Evolutionary conservation across 805 yeast species (phyloP).

Genomic region (Millerozyma acaciae): DNA sequence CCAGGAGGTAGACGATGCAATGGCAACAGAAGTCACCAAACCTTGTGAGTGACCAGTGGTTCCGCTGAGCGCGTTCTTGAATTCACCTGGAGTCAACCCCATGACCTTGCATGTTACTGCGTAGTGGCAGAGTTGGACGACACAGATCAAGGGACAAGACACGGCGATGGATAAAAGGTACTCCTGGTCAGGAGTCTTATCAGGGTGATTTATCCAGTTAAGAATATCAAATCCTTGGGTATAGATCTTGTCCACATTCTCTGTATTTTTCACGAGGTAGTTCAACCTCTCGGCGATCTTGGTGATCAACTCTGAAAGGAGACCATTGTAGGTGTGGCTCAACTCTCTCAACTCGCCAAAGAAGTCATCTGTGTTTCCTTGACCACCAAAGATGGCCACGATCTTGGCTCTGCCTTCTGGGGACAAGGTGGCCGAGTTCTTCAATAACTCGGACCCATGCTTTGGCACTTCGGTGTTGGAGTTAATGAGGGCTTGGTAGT

Average conservation of each 20-base stretch:
- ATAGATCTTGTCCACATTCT: constrained; percentile 80
- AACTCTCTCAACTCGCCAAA: constrained; percentile 92
- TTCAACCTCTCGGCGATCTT: constrained; percentile 68
- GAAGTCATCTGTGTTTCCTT: constrained; percentile 97
- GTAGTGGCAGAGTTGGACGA: constrained; percentile 91
- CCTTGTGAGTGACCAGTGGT: constrained; percentile 91
- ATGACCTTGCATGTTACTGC: constrained; percentile 81
- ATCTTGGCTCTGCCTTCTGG: constrained; percentile 45
- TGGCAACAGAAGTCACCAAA: constrained; percentile 87
- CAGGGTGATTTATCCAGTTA: constrained; percentile 82
- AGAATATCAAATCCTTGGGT: constrained; percentile 90
- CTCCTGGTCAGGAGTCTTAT: constrained; percentile 83
- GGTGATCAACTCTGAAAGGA: constrained; percentile 55
- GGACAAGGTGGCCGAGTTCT: constrained; percentile 49
- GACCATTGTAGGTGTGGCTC: constrained; percentile 70
- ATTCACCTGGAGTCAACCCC: constrained; percentile 86
- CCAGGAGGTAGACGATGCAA: constrained; percentile 82
- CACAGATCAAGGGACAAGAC: constrained; percentile 95
- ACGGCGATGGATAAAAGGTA: constrained; percentile 89
- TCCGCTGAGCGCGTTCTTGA: constrained; percentile 64
- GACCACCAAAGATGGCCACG: constrained; percentile 95
- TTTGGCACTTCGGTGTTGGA: constrained; percentile 22
- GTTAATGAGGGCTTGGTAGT: constrained; percentile 46
- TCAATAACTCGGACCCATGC: constrained; percentile 48
- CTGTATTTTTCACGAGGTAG: constrained; percentile 62